These are phyloP conservation scores for Akanthomyces lecanii DNA, from an alignment of 2,329 filamentous ascomycete species.

Conservation along the genomic window DNA sequence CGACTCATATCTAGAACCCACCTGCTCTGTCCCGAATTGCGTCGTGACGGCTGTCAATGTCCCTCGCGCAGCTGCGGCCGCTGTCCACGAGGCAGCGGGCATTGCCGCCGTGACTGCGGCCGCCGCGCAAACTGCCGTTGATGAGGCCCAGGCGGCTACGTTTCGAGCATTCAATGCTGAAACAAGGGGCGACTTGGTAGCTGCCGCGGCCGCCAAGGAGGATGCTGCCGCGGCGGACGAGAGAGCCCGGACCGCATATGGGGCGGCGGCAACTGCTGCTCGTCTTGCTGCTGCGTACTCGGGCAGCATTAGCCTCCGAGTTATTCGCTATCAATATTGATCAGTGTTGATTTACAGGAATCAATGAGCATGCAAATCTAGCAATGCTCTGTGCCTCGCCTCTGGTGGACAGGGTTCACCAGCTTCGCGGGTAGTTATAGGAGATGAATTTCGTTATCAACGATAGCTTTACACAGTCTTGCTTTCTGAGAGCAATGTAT, in stretches of 20 bases:
- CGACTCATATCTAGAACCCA: not conserved
- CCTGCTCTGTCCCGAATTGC: not conserved
- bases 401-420: no score
- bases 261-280: not conserved
- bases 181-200: not conserved
- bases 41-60: not conserved
- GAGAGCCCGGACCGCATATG: not conserved
- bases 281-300: not conserved
- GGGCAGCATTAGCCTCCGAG: not conserved
- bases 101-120: not conserved
- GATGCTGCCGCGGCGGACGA: not conserved
- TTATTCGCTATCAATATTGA: not conserved
- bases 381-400: no score
- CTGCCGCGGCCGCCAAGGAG: not conserved
- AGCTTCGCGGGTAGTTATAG: no score
- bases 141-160: not conserved
- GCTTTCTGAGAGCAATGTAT: no score
- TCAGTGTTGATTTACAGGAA: not conserved
- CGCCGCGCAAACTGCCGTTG: not conserved
- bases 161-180: not conserved
- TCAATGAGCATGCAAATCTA: not conserved
- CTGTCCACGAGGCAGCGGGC: not conserved
- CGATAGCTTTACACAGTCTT: no score
- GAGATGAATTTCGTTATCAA: no score
- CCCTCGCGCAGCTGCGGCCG: not conserved